Percentiles rank a stretch among this genome's conserved stretches.
phyloP scores from a whole-genome alignment of 345 rosid genomes.

The Excoecaria cochinchinensis region DNA sequence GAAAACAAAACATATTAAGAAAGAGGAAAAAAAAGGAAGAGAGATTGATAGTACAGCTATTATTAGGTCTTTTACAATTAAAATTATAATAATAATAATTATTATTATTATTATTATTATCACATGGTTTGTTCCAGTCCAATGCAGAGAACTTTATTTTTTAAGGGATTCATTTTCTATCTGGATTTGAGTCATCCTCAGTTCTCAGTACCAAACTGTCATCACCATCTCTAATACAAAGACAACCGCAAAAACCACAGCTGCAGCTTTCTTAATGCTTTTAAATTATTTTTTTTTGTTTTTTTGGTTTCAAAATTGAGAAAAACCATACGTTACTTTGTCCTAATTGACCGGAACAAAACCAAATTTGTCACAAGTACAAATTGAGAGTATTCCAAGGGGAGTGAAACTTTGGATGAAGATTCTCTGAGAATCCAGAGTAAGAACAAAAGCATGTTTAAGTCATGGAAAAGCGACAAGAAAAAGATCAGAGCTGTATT shows the following conservation, averaged over 20 bases:
- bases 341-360: conserved; percentile 6
- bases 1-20: conserved; percentile 33
- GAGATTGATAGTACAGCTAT: conserved; percentile 13
- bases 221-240: conserved; percentile 4
- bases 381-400: neutral
- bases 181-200: conserved; percentile 9
- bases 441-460: conserved; percentile 55
- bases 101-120: neutral
- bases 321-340: conserved; percentile 21
- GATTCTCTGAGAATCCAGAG: conserved; percentile 25
- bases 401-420: conserved; percentile 23
- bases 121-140: conserved; percentile 10
- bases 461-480: conserved; percentile 82
- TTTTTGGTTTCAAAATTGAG: conserved; percentile 21
- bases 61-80: conserved; percentile 5
- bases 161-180: conserved; percentile 7
- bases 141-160: conserved; percentile 10
- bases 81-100: too few species aligned
- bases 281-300: too few species aligned
- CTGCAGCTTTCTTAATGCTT: conserved; percentile 13
- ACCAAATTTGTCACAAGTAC: conserved; percentile 11
- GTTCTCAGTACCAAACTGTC: conserved; percentile 7
- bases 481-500: conserved; percentile 71
- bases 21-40: too few species aligned
- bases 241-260: neutral